Evolutionary conservation across 208 protist species (phyloP), one percentile per base, ranked within the genome.

Genomic region (Crithidia bombi): DNA sequence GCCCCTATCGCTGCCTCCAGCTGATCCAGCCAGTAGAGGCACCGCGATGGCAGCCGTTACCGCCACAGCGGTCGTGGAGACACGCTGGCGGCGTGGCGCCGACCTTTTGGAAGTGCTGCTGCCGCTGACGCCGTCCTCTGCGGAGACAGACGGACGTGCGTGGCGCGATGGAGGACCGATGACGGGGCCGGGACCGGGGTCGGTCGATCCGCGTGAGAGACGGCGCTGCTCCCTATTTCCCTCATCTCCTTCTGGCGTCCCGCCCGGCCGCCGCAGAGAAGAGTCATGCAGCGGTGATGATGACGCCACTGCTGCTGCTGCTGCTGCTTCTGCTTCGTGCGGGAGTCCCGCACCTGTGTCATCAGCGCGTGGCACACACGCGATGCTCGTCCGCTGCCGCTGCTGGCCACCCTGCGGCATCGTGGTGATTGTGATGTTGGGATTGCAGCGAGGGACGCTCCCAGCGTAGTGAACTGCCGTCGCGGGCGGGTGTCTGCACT

Each of bases 381-480:
- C n/a, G 26, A 57, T 68, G 26, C 49, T 68, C 36, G 67, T 35
- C 17, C 33, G 44, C 36, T 28, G 49, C 35, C 64, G 64, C 64
- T 50, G 51, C 39, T 28, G 39, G 32, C 2, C 2, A 10, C 44
- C 38, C 33, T 47, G 54, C 21, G 68, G 59, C 44, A 61, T 39
- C 0, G 44, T 12, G 23, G 15, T 33, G 25, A 67, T 59, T 38
- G 49, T 59, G 32, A 66, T 67, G 41, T 44, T 46, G 12, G 69
- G 30, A 33, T 50, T 50, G 30, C n/a, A 32, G 39, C 38, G 47
- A 11, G 36, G 43, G 7, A 67, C 50, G 43, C 39, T 51, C 30
- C 58, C 63, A 63, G 57, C 58, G 51, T 58, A 62, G 28, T 32
- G 28, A 10, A 74, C 41, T 0, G 69, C 58, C 4, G 55, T 38